Base-by-base conservation (phyloP, 164 flowering plant genomes). In the Stephania cephalantha region DNA sequence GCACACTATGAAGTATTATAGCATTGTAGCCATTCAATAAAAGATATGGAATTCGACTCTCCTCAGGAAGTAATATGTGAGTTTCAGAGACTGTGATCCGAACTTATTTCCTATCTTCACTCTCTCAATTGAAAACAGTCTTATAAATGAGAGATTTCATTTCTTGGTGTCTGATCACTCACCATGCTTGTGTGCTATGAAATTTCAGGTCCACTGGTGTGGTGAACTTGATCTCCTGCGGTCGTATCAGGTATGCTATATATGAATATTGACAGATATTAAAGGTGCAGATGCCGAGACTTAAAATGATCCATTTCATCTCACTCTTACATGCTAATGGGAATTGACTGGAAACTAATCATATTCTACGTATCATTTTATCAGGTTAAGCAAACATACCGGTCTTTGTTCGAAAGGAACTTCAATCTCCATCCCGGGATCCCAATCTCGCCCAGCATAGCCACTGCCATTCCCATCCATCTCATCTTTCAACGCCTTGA, bases 391-490 rank as follows among this genome's bases (percentile, higher is more conserved):
- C 64, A 58, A 31, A 83, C 88, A 44, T 86, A 92, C 98, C 81
- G 98, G 98, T 63, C 97, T 83, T 83, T 95, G 98, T 73, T 95
- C 97, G 53, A 86, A 92, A 9, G 98, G 98, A 63, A 95, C 97
- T 85, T 90, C 95, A 18, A 91, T 82, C 85, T 95, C 98, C 86
- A 87, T 73, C 45, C 97, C 94, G 8, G 97, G 94, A 22, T 92
- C 93, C 98, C 99, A 95, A 58, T 87, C 88, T 82, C 74, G 79
- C 46, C 92, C 90, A 0, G 85, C 81, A 73, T 82, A 87, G 45
- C 90, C 85, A 69, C 93, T 82, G 0, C 75, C 79, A n/a, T 87
- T 89, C 17, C 90, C 94, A 70, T 81, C 81, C 20, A 55, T 80
- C 74, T 88, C 95, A 75, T 87, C 91, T 71, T 84, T 88, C 80